A percentile compares a stretch with the other conserved stretches of the same genome.
phyloP scores from a whole-genome alignment of 2,329 filamentous ascomycete genomes.

The Talaromyces sp. region DNA sequence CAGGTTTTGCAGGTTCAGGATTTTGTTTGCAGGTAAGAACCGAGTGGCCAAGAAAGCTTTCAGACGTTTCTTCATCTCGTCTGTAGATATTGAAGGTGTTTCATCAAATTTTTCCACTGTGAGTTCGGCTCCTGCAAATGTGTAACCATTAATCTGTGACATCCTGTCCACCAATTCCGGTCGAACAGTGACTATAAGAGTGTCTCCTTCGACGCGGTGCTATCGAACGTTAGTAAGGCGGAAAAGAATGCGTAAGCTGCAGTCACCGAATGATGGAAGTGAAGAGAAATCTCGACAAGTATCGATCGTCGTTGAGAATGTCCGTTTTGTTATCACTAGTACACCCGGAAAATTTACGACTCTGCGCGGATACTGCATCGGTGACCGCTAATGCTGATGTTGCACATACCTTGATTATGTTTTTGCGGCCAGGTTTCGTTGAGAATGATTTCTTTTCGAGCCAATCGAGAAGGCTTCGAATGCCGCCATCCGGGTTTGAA shows the following conservation, averaged over 20 bases:
- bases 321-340: conserved; percentile 43
- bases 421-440: conserved; percentile 54
- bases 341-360: conserved; percentile 25
- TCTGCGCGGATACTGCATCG: conserved; percentile 25
- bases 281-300: conserved; percentile 28
- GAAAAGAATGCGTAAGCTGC: conserved; percentile 45
- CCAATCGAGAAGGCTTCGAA: conserved; percentile 63
- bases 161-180: conserved; percentile 63
- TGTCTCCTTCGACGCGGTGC: conserved; percentile 67
- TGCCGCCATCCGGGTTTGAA: conserved; percentile 63
- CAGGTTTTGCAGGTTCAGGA: conserved; percentile 79
- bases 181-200: conserved; percentile 64
- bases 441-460: conserved; percentile 67
- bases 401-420: conserved; percentile 74
- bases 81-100: conserved; percentile 37
- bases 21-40: conserved; percentile 67
- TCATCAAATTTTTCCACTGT: conserved; percentile 50
- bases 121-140: conserved; percentile 64
- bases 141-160: conserved; percentile 64
- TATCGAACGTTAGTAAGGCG: conserved; percentile 66
- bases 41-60: conserved; percentile 68
- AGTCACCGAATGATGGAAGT: conserved; percentile 38
- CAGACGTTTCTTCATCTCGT: conserved; percentile 66
- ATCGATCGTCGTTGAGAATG: conserved; percentile 43
- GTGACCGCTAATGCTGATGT: conserved; percentile 42